phyloP scores from a whole-genome alignment of 345 rosid genomes.

The Fremontodendron californicum region DNA sequence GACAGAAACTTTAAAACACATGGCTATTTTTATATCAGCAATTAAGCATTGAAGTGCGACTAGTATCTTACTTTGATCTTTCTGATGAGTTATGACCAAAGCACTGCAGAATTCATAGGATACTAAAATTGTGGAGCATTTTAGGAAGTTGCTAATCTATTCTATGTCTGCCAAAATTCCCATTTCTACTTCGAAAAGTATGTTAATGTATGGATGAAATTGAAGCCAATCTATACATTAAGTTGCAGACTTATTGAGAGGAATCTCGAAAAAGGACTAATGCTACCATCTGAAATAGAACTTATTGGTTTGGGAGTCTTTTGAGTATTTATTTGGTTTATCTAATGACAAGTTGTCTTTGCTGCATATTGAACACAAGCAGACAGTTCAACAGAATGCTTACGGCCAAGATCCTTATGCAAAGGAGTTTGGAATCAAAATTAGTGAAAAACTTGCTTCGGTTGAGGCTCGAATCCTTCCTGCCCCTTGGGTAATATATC shows the following conservation, averaged over 20 bases:
- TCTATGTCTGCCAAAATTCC: neutral
- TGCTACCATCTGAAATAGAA: neutral
- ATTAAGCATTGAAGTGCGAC: neutral
- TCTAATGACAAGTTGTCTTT: neutral
- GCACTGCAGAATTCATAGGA: neutral
- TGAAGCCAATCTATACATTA: neutral
- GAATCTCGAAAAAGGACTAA: neutral
- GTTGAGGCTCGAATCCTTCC: conserved; percentile 99
- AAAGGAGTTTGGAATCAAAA: conserved; percentile 90
- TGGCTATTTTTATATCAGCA: neutral
- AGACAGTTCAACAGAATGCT: conserved; percentile 86
- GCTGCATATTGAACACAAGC: conserved; percentile 20
- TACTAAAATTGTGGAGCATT: neutral
- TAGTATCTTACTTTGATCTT: neutral
- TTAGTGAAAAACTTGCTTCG: conserved; percentile 89
- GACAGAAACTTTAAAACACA: neutral
- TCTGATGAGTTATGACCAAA: neutral
- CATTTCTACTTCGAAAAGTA: neutral
- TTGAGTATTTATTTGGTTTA: neutral
- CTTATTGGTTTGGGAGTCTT: neutral
- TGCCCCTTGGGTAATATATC: conserved; percentile 88
- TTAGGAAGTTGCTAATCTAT: neutral
- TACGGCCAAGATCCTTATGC: conserved; percentile 94
- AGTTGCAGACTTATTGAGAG: neutral
- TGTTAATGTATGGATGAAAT: neutral